Conservation (phyloP, 2,329 filamentous ascomycete genomes). For the Aspergillus vadensis region DNA sequence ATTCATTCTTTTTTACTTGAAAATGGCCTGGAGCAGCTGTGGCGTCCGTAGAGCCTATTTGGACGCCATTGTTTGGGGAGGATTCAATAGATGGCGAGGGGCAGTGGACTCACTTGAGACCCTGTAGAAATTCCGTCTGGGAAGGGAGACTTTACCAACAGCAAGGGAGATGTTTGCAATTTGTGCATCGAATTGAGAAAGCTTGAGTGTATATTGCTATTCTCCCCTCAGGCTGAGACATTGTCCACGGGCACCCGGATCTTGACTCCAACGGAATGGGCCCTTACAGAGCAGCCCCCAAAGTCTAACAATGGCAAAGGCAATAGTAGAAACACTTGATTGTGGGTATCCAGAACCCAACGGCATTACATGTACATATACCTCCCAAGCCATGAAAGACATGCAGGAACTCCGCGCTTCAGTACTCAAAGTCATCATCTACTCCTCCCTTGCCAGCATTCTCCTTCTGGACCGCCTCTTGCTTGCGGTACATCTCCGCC, state of each 20-base stretch:
- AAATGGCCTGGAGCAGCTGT: not conserved
- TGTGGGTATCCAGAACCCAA: not conserved
- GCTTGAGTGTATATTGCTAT: not conserved
- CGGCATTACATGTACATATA: slow-evolving; percentile 5
- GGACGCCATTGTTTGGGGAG: not conserved
- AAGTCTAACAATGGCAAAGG: not conserved
- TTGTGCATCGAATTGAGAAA: not conserved
- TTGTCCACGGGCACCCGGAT: not conserved
- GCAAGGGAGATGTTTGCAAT: not conserved
- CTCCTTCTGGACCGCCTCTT: slow-evolving; percentile 84
- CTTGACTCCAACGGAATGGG: not conserved
- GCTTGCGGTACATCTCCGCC: slow-evolving; percentile 94
- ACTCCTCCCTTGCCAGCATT: slow-evolving; percentile 84
- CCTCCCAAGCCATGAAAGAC: not conserved
- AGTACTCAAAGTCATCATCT: slow-evolving; percentile 99
- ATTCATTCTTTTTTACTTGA: not conserved
- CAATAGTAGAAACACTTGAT: not conserved
- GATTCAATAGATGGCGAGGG: not conserved
- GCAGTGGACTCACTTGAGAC: no score
- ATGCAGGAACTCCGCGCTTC: slow-evolving; percentile 8
- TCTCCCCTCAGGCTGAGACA: no score
- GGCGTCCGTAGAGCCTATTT: not conserved
- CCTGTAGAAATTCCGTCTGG: not conserved
- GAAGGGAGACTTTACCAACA: not conserved
- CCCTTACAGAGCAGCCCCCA: not conserved